Evolutionary conservation across 116 monocot genomes (phyloP), one percentile per base, ranked within the genome.

Genomic region (Papilionanthe hybrid): DNA sequence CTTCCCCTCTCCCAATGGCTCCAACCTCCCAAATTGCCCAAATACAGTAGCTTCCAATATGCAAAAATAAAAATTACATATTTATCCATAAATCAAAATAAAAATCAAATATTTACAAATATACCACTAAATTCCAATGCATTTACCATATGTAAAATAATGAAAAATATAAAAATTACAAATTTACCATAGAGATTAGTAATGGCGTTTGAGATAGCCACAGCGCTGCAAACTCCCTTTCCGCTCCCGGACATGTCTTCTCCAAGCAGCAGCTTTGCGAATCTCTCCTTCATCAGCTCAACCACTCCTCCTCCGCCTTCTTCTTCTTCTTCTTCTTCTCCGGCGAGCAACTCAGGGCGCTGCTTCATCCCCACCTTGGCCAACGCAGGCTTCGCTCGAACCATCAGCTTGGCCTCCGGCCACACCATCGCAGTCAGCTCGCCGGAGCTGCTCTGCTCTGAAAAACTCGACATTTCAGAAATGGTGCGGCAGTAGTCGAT

Each of bases 241-340:
- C 93, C 93, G 44, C 86, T 75, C 30, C 95, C 95, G 13, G 95
- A 95, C 95, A 95, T 95, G 77, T 95, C 92, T 82, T 95, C 95
- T 0, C 95, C 95, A 45, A 95, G 79, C 80, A 95, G 78, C 53
- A 95, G 93, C 88, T 95, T 95, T 9, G 95, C 91, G 72, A 95
- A 95, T 73, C 86, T 95, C 81, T 95, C 95, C 82, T 82, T 92
- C 79, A 92, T 87, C 25, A 93, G 66, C 71, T 95, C 89, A 5
- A 88, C 20, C 72, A 84, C 95, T 88, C 83, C 9, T 19, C 7
- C 68, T 67, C 9, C 29, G 0, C 29, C 32, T 15, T 30, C 68
- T n/a, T 13, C 69, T 65, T 23, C 25, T n/a, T 58, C 58, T n/a
- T 63, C 63, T 63, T 25, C 27, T 7, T 27, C 25, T 7, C 65